phyloP scores from a whole-genome alignment of 371 early-diverging fungal species.

The Phascolomyces articulosus region DNA sequence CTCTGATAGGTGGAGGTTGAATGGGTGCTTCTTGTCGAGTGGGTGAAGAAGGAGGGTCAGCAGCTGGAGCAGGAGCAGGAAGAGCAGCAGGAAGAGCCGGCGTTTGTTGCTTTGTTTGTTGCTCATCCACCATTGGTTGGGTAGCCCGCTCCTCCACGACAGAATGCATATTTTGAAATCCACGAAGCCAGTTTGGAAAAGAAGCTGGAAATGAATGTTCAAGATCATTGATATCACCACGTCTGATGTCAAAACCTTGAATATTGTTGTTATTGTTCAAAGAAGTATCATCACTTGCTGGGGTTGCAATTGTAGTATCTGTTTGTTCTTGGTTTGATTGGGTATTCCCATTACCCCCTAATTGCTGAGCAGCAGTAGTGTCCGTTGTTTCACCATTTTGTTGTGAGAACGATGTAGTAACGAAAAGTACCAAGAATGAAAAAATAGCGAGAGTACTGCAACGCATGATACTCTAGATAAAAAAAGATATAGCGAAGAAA shows the following conservation, averaged over 20 bases:
- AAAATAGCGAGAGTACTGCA: not conserved
- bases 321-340: too few species aligned
- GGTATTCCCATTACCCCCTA: too few species aligned
- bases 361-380: too few species aligned
- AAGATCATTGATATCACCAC: not conserved
- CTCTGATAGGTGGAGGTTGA: too few species aligned
- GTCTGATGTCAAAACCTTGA: not conserved
- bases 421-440: not conserved
- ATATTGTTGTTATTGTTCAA: too few species aligned
- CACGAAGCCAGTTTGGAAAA: not conserved
- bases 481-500: not conserved
- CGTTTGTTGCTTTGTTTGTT: not conserved
- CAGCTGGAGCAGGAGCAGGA: not conserved
- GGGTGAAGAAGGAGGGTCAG: too few species aligned
- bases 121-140: not conserved
- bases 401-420: too few species aligned
- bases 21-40: too few species aligned
- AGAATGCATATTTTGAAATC: not conserved
- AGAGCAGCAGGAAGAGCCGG: not conserved
- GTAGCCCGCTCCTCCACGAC: not conserved
- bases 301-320: too few species aligned
- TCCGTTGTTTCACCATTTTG: too few species aligned
- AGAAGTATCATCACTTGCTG: not conserved
- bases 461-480: not conserved
- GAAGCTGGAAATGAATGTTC: not conserved